Percentiles rank a stretch among this genome's conserved stretches.
phyloP scores from a whole-genome alignment of 108 stramenopile species.

The Discostella stelligeroides region DNA sequence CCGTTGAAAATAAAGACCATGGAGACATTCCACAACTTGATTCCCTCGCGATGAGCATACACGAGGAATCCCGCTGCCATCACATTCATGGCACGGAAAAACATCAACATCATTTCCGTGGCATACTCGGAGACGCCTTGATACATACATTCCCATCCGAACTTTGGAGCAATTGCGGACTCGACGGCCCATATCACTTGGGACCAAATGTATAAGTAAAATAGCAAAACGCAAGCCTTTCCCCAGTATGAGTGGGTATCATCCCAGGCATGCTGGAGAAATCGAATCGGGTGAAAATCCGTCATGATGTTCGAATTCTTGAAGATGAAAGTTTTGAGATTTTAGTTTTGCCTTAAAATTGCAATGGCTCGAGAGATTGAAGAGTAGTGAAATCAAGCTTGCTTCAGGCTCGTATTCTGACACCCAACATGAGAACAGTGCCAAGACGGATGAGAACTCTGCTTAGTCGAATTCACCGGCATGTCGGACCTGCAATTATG shows the following conservation, averaged over 20 bases:
- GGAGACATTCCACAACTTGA: slow-evolving; percentile 3
- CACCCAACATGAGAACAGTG: no score
- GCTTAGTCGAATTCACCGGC: no score
- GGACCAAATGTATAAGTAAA: background rate
- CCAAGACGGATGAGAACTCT: no score
- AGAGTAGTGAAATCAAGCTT: no score
- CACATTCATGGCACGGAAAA: background rate
- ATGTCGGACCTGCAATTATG: no score
- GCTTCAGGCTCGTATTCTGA: no score
- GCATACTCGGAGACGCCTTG: slow-evolving; percentile 1
- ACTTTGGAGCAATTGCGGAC: background rate
- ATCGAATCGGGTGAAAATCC: background rate
- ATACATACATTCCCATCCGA: slow-evolving; percentile 1
- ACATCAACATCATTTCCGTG: background rate
- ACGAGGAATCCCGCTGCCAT: background rate
- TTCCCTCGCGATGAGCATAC: background rate
- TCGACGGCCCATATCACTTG: background rate
- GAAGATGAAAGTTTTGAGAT: no score
- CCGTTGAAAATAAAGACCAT: background rate
- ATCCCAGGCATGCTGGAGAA: background rate
- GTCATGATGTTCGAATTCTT: background rate
- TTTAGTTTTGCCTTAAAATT: no score
- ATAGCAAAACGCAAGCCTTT: background rate
- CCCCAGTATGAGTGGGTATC: background rate
- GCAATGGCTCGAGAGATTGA: no score